phyloP scores from a whole-genome alignment of 1,284 basidiomycete genomes.

The Sphaerobolus stellatus region DNA sequence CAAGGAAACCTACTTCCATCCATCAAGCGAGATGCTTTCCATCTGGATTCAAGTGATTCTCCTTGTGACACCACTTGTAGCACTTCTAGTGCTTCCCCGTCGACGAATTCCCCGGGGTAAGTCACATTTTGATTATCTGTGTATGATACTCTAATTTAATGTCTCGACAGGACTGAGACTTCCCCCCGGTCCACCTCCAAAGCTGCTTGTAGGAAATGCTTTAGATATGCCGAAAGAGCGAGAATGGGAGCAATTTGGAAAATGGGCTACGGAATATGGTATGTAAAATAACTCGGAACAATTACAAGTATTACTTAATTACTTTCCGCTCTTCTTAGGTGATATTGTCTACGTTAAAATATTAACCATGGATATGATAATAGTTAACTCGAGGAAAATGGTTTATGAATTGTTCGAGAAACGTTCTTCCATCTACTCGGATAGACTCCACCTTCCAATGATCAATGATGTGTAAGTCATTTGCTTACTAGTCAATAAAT shows the following conservation, averaged over 20 bases:
- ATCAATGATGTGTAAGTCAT: no score
- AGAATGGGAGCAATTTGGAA: conserved; percentile 5
- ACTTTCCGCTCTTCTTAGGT: background rate
- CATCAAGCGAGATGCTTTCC: no score
- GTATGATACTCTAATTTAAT: no score
- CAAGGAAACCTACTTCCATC: no score
- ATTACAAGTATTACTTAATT: background rate
- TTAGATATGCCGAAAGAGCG: conserved; percentile 17
- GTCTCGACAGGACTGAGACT: conserved; percentile 15
- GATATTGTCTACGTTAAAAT: conserved; percentile 13
- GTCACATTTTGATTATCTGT: no score
- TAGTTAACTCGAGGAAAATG: conserved; percentile 13
- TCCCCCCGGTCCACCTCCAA: conserved; percentile 43
- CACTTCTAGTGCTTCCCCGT: no score
- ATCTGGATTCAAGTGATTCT: no score
- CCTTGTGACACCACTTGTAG: no score
- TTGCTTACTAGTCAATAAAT: no score
- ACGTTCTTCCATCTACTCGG: conserved; percentile 11
- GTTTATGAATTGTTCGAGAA: conserved; percentile 12
- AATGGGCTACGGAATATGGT: conserved; percentile 19
- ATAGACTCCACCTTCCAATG: no score
- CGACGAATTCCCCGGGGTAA: no score
- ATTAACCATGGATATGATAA: conserved; percentile 1
- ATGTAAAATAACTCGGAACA: background rate
- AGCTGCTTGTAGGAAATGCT: conserved; percentile 31